Evolutionary conservation across 371 early-diverging fungal species (phyloP), one percentile per base, ranked within the genome.

Genomic region (Blakeslea trispora): DNA sequence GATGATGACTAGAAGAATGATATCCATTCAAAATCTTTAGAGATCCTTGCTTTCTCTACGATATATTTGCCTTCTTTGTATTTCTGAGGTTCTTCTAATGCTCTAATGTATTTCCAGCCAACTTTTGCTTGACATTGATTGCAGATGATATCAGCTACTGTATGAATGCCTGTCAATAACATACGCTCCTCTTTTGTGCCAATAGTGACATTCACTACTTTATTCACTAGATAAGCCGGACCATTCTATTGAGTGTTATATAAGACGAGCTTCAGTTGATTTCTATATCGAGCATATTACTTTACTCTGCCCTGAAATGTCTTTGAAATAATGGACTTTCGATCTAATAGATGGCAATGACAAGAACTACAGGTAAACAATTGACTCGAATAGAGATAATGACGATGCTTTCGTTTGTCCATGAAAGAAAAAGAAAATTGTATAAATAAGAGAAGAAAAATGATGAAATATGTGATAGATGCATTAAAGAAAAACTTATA

Each of bases 121-220:
- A 93, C 65, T 22, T 84, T 75, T 17, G 75, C 63, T 28, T 78
- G 70, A 50, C 92, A 91, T 31, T 76, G 62, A 8, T 57, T 74
- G 63, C 93, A 93, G 23, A 63, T 61, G 24, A 93, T 86, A 62
- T 93, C 92, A 4, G 85, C 79, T 5, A 93, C 91, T 10, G 83
- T 82, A 59, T 93, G 94, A 42, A 90, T 67, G 1, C 94, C 94
- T 0, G 94, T 92, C 68, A 88, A 84, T 74, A 93, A 81, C 50
- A 70, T 68, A 8, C 90, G 75, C 23, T 88, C 86, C 59, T 87
- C 86, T 13, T 82, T 78, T 1, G 66, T 65, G 0, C 93, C 91
- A 15, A 84, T 64, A 0, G 66, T 50, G 32, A 90, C 65, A 62
- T 89, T 90, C 53, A 78, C 59, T 61, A 88, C 88, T 23, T 61